Evolutionary conservation across 768 basidiomycete species (phyloP), one percentile per base, ranked within the genome.

Genomic region (Collybiopsis luxurians): DNA sequence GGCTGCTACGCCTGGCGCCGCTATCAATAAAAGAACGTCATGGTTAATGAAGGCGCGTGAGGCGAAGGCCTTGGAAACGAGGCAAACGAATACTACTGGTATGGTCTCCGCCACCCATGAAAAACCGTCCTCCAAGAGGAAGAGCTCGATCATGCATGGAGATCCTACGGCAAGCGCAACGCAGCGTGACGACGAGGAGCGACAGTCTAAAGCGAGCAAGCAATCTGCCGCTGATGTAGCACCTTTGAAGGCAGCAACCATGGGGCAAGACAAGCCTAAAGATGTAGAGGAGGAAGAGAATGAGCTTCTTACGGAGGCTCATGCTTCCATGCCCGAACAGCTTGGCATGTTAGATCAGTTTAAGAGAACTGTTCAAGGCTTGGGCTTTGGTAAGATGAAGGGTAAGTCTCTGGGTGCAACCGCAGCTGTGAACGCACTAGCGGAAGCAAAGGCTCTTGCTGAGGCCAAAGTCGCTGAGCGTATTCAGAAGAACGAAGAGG

Each of bases 11-110:
- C 75, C 79, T 38, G 73, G 76, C n/a, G 68, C 70, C 4, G 64
- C 69, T 26, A 75, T 74, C 10, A 83, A 81, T 2, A 90, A 89
- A 63, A 83, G 90, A 30, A 87, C 87, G 9, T 92, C 90, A 2
- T 92, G 90, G 90, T 69, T 92, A 53, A 83, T 81, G 70, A 90
- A 89, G 63, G 90, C 86, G 13, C 78, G 89, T 34, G 87, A 89
- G 64, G 84, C 78, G 24, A 87, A 87, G 60, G 87, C 87, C 17
- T 71, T 83, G 64, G 90, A 90, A 64, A 75, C 73, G n/a, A 73
- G 71, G 66, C 79, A 75, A 51, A 54, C 65, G 21, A 66, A 31
- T 59, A 39, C 59, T 31, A 30, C 59, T 23, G 62, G 15, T 44
- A 7, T 9, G 4, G 59, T 61, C 23, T 49, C 61, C 21, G 53